These are phyloP conservation scores for Ciborinia camelliae DNA, from an alignment of 2,329 filamentous ascomycete genomes.

Conservation along the genomic window DNA sequence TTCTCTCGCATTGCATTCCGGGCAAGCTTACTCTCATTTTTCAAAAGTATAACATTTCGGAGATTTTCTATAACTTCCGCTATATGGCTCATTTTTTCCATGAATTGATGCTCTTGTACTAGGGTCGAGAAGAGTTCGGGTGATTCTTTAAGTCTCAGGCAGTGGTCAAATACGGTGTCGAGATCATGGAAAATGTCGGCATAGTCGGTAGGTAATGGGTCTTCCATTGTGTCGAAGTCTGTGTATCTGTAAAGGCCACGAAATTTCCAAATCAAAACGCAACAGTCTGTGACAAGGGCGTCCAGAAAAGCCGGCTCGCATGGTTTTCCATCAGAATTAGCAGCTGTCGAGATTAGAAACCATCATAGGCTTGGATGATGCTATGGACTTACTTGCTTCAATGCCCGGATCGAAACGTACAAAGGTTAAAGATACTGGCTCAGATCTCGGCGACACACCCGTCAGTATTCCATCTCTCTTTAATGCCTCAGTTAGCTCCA, in stretches of 20 bases:
- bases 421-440: not conserved
- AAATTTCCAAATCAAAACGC: not conserved
- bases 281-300: not conserved
- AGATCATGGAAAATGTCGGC: slow-evolving; percentile 8
- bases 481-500: not conserved
- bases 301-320: slow-evolving; percentile 4
- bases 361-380: not conserved
- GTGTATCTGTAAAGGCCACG: not conserved
- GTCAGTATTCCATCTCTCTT: not conserved
- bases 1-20: not conserved
- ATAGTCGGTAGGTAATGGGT: not conserved
- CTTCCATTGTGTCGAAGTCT: not conserved
- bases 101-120: not conserved
- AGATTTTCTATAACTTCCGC: not conserved
- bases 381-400: not conserved
- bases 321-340: not conserved
- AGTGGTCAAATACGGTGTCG: slow-evolving; percentile 16
- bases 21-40: not conserved
- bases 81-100: not conserved
- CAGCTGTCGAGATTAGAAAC: not conserved
- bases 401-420: not conserved
- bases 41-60: not conserved
- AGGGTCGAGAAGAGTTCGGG: slow-evolving; percentile 19
- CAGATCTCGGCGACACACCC: not conserved
- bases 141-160: slow-evolving; percentile 11